Evolutionary conservation across 129 eudicot species (phyloP), one percentile per base, ranked within the genome.

Genomic region (Flaveria linearis): DNA sequence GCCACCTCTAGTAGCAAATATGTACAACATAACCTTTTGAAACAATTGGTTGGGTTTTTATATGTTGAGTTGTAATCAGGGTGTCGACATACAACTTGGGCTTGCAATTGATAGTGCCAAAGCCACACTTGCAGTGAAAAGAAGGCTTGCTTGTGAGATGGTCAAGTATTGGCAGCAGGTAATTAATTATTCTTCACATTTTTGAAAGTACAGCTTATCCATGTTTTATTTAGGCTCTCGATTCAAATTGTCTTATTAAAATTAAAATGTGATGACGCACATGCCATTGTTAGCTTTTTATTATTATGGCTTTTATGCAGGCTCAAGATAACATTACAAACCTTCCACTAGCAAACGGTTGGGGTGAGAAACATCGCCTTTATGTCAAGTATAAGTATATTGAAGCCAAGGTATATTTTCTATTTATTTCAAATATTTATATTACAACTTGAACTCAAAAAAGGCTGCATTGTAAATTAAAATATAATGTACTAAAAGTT

Each of bases 121-220:
- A 73, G 97, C 97, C 74, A 91, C 99, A 18, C 94, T 95, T 52
- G 99, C 99, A 23, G 99, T 95, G 69, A 94, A 94, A 80, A 78
- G 99, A 75, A 94, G 99, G 78, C 99, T 95, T 78, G 96, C 99
- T 10, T 95, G 99, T 86, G 99, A 95, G 88, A 95, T 95, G 96
- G 96, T 95, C 47, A 95, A 95, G 75, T 95, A 95, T 76, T 95
- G 99, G 97, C 97, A 95, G 81, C 99, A 95, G 99, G 97, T 89
- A 86, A 41, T 39, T 16, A 62, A 14, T 28, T 46, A 71, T 80
- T 56, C 15, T 65, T 36, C 7, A 51, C 22, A 56, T 45, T 66
- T 60, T 63, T 45, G 11, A 1, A 23, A 23, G 13, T 60, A 22
- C 7, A 42, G 41, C 2, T 57, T 7, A 57, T 57, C 64, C 14